Conservation (phyloP, 2,329 filamentous ascomycete species). For the Fusarium chlamydosporum region DNA sequence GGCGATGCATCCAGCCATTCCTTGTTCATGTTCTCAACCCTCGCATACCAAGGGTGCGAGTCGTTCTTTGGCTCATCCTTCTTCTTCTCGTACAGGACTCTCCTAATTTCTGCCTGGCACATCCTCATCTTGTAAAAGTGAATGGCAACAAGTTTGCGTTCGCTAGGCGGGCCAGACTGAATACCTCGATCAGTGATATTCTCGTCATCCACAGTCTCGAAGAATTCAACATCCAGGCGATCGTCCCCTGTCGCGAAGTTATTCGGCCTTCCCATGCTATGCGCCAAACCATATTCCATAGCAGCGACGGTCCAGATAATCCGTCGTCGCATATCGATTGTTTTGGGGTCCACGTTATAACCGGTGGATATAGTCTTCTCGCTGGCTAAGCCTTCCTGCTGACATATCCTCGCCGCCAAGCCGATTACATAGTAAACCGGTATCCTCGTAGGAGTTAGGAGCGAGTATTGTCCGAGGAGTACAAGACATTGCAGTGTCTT, state of each 20-base stretch:
- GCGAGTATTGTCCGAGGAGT: conserved; percentile 90
- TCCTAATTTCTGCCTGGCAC: conserved; percentile 87
- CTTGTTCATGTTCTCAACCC: conserved; percentile 83
- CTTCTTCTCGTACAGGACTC: conserved; percentile 88
- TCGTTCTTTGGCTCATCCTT: conserved; percentile 81
- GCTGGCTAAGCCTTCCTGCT: conserved; percentile 88
- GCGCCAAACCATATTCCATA: conserved; percentile 90
- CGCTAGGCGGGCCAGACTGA: conserved; percentile 76
- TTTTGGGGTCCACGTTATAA: conserved; percentile 75
- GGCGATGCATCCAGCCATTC: conserved; percentile 85
- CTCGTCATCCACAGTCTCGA: conserved; percentile 83
- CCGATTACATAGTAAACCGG: conserved; percentile 95
- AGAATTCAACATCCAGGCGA: conserved; percentile 87
- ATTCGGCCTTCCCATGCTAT: conserved; percentile 88
- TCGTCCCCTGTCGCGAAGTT: conserved; percentile 87
- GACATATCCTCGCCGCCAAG: conserved; percentile 86
- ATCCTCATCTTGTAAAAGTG: conserved; percentile 95
- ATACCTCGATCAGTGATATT: conserved; percentile 86
- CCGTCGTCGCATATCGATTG: conserved; percentile 89
- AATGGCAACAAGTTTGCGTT: conserved; percentile 89
- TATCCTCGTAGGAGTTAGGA: conserved; percentile 91
- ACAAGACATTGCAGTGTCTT: conserved; percentile 91
- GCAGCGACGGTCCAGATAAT: conserved; percentile 89
- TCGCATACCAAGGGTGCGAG: conserved; percentile 86
- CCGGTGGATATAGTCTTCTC: conserved; percentile 86